A percentile compares a stretch with the other conserved stretches of the same genome.
These are phyloP conservation scores for Calocera cornea DNA, from an alignment of 768 basidiomycete species.

Conservation along the genomic window DNA sequence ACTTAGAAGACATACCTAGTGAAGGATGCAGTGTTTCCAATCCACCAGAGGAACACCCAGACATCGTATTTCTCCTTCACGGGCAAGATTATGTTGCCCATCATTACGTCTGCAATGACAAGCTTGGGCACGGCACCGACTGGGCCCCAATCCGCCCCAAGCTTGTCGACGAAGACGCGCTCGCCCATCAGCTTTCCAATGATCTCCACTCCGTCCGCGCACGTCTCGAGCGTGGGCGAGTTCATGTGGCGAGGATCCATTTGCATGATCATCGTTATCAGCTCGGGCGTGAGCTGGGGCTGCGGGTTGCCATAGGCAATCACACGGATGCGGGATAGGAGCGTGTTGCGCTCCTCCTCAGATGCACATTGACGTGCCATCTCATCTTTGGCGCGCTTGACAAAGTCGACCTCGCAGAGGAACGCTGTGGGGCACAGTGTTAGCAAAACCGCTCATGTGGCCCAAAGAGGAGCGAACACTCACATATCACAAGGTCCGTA, in stretches of 20 bases:
- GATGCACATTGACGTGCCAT: not conserved
- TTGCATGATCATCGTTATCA: not conserved
- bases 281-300: not conserved
- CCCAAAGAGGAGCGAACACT: not conserved
- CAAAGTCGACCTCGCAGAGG: slow-evolving; percentile 3
- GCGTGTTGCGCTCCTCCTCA: not conserved
- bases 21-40: not conserved
- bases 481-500: not conserved
- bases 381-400: not conserved
- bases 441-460: not conserved
- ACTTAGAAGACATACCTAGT: no score
- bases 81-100: not conserved
- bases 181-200: not conserved
- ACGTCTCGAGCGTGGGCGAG: not conserved
- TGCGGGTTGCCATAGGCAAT: not conserved
- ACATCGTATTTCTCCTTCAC: not conserved
- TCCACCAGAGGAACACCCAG: not conserved
- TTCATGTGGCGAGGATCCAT: not conserved
- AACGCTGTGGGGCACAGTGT: no score
- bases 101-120: not conserved
- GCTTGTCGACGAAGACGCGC: not conserved
- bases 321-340: not conserved
- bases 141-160: not conserved
- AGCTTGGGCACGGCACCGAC: not conserved
- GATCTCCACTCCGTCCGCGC: not conserved